Base-by-base conservation (phyloP, 1,284 basidiomycete species). In the Amylostereum areolatum region DNA sequence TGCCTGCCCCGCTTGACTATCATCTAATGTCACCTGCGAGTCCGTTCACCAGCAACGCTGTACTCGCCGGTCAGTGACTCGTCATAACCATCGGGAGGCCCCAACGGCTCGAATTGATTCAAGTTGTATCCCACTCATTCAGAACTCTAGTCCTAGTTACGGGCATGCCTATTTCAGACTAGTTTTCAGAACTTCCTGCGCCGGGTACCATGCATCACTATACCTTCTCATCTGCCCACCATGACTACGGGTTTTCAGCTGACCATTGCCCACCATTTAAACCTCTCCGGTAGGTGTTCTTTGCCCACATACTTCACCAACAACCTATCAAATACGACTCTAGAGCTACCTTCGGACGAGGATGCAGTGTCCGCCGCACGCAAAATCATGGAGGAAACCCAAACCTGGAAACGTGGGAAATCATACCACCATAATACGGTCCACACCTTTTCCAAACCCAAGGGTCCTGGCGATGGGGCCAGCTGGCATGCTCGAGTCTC, bases 401-500 rank as follows among this genome's bases (percentile, higher is more conserved):
- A 62, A 1, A 64, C 71, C 18, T 89, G 86, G 86, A 83, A 83
- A 62, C 68, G 71, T 51, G 84, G 83, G 9, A 89, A 85, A 60
- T 72, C 73, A 3, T 81, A 71, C 59, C 66, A 74, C 55, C 75
- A 77, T 49, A 67, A 65, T 51, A 62, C 62, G 1, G 82, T 89
- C 54, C 75, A 78, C 59, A 83, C 81, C 4, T 74, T 65, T 51
- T 71, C 64, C 33, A 73, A 70, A 8, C 59, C 73, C 27, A 85
- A 82, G 59, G 69, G 67, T 5, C 62, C 73, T 5, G 70, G 63
- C 10, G 81, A 83, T 51, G 77, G 73, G 33, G 78, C 81, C 40
- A 64, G 72, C 2, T 89, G 85, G 85, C 75, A 85, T 56, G 76
- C 75, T 60, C 75, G 86, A 28, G 63, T 80, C 49, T 87, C 85